Evolutionary conservation across 192 early-diverging fungal genomes (phyloP).

Genomic region (Backusella morwellensis): DNA sequence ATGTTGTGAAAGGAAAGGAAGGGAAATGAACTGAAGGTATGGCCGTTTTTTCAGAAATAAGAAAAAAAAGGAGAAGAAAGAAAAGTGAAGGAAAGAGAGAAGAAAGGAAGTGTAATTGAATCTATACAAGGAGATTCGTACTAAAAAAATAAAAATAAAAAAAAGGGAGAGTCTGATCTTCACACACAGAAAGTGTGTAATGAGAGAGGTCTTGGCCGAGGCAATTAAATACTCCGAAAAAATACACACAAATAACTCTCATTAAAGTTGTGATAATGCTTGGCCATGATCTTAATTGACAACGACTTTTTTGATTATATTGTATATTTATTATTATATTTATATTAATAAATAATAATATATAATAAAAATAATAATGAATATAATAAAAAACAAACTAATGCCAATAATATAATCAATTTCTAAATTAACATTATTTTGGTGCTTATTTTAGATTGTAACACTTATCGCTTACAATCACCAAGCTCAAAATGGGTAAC

Average conservation of each 20-base stretch:
- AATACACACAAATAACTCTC: background rate
- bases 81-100: background rate
- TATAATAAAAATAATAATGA: background rate
- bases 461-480: background rate
- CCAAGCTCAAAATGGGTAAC: background rate
- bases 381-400: background rate
- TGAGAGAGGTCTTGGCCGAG: background rate
- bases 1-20: constrained; percentile 15
- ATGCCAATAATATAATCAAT: background rate
- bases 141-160: background rate
- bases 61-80: background rate
- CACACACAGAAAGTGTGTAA: background rate
- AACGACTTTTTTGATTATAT: background rate
- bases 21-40: background rate
- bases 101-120: constrained; percentile 2
- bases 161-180: background rate
- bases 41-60: background rate
- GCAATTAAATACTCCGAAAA: constrained; percentile 5
- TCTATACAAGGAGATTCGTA: background rate
- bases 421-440: no score
- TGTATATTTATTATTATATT: background rate
- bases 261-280: background rate
- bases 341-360: background rate
- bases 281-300: background rate
- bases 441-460: background rate